These are phyloP conservation scores for Taiozyma sp. DNA, from an alignment of 1,139 yeast species.

Conservation along the genomic window DNA sequence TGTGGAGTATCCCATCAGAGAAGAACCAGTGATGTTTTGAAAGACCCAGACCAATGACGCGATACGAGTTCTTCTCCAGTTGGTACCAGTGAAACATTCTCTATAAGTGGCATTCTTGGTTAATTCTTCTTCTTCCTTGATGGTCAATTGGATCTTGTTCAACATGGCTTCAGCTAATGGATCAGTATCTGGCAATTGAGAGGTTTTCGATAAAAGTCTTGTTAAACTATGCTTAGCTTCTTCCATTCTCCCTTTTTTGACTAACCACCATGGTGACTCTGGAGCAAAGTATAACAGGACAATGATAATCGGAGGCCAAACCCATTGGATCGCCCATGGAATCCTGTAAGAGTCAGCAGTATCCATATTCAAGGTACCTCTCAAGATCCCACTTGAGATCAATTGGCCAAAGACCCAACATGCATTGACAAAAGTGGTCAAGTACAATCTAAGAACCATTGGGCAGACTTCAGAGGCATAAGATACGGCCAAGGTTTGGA, in stretches of 20 bases:
- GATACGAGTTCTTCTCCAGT: conserved; percentile 48
- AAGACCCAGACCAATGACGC: conserved; percentile 42
- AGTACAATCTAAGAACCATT: conserved; percentile 26
- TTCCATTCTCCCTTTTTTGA: conserved; percentile 8
- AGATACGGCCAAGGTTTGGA: conserved; percentile 22
- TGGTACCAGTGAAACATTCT: conserved; percentile 43
- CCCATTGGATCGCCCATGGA: conserved; percentile 54
- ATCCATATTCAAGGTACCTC: conserved; percentile 16
- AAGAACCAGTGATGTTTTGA: conserved; percentile 46
- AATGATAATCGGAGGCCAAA: conserved; percentile 55
- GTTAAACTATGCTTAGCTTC: conserved; percentile 13
- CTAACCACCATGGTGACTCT: conserved; percentile 43
- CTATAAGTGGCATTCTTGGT: conserved; percentile 25
- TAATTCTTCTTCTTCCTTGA: conserved; percentile 25
- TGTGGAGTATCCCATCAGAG: conserved; percentile 41
- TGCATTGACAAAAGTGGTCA: conserved; percentile 25
- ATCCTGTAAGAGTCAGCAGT: conserved; percentile 30
- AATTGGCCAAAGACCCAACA: conserved; percentile 30
- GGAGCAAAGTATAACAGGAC: conserved; percentile 45
- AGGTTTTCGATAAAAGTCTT: conserved; percentile 5
- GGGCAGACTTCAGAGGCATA: conserved; percentile 32
- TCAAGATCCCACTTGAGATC: conserved; percentile 16
- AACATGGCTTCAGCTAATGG: conserved; percentile 20
- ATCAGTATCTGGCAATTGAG: conserved; percentile 10
- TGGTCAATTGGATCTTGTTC: conserved; percentile 27